These are phyloP conservation scores for Orbilia quercus DNA, from an alignment of 2,329 filamentous ascomycete genomes.

Conservation along the genomic window DNA sequence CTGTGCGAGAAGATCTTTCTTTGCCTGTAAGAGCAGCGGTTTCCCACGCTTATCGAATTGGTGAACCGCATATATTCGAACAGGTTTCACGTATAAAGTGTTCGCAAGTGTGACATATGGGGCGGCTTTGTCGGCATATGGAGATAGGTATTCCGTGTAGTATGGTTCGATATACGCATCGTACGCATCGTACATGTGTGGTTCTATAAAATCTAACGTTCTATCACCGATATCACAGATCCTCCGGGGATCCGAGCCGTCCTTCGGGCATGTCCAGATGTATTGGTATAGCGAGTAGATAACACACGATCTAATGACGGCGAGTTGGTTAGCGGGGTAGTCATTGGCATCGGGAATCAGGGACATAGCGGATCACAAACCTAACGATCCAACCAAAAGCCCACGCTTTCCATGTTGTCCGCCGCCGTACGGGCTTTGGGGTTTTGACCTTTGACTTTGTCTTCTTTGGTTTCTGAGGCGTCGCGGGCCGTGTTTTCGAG, in stretches of 20 bases:
- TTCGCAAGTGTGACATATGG: conserved; percentile 76
- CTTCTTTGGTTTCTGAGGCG: conserved; percentile 56
- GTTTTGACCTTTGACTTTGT: conserved; percentile 60
- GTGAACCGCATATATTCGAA: conserved; percentile 65
- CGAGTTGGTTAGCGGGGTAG: not conserved
- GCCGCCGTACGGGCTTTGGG: conserved; percentile 39
- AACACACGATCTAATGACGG: conserved; percentile 28
- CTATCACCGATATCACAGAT: conserved; percentile 87
- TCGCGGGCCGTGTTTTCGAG: conserved; percentile 14
- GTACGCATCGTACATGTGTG: conserved; percentile 87
- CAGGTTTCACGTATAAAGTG: conserved; percentile 68
- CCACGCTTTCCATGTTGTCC: conserved; percentile 32
- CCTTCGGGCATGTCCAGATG: conserved; percentile 57
- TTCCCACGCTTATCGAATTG: conserved; percentile 84
- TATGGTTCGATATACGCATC: conserved; percentile 84
- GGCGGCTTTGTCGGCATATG: conserved; percentile 69
- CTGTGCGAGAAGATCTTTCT: conserved; percentile 64
- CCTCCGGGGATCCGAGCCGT: conserved; percentile 69
- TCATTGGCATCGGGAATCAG: not conserved
- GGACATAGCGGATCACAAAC: not conserved
- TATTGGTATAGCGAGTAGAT: conserved; percentile 52
- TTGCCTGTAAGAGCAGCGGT: conserved; percentile 77
- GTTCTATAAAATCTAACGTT: conserved; percentile 72
- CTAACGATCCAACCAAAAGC: conserved; percentile 27
- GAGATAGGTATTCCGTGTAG: conserved; percentile 75